These are phyloP conservation scores for Penicillium sp. DNA, from an alignment of 2,329 filamentous ascomycete species.

Conservation along the genomic window DNA sequence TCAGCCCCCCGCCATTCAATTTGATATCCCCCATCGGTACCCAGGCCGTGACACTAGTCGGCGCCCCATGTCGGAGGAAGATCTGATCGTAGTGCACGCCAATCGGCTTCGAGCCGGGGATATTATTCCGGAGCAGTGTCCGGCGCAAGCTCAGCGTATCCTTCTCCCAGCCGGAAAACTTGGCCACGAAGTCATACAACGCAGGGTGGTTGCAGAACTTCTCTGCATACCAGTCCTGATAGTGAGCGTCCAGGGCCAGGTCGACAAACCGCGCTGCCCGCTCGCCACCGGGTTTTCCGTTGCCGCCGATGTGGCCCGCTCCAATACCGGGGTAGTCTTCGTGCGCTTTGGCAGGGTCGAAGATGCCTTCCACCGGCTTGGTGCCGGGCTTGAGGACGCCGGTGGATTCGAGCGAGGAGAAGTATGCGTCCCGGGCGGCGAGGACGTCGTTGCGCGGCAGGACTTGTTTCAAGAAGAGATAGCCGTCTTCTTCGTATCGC, in stretches of 20 bases:
- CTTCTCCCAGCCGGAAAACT: slow-evolving; percentile 55
- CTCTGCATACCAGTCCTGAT: slow-evolving; percentile 53
- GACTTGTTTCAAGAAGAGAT: slow-evolving; percentile 56
- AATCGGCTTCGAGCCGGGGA: slow-evolving; percentile 56
- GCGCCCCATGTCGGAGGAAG: slow-evolving; percentile 55
- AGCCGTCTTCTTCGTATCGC: slow-evolving; percentile 52
- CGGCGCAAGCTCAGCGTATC: slow-evolving; percentile 48
- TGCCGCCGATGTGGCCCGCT: slow-evolving; percentile 47
- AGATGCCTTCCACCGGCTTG: slow-evolving; percentile 53
- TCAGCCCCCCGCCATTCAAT: slow-evolving; percentile 56
- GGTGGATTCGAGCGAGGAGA: slow-evolving; percentile 53
- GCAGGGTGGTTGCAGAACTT: slow-evolving; percentile 55
- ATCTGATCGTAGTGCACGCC: slow-evolving; percentile 62
- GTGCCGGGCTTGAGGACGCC: slow-evolving; percentile 57
- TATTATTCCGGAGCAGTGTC: slow-evolving; percentile 57
- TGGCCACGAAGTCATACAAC: slow-evolving; percentile 50
- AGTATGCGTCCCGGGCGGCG: slow-evolving; percentile 53
- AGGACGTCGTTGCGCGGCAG: slow-evolving; percentile 55
- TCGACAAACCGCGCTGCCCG: slow-evolving; percentile 49
- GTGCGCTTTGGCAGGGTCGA: slow-evolving; percentile 45
- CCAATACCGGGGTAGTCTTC: slow-evolving; percentile 54
- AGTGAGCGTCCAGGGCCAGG: slow-evolving; percentile 55
- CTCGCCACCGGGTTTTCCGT: slow-evolving; percentile 47
- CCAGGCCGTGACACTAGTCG: slow-evolving; percentile 57
- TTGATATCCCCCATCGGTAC: slow-evolving; percentile 56